These are phyloP conservation scores for Tritrichomonas foetus DNA, from an alignment of 208 protist genomes.

Conservation along the genomic window DNA sequence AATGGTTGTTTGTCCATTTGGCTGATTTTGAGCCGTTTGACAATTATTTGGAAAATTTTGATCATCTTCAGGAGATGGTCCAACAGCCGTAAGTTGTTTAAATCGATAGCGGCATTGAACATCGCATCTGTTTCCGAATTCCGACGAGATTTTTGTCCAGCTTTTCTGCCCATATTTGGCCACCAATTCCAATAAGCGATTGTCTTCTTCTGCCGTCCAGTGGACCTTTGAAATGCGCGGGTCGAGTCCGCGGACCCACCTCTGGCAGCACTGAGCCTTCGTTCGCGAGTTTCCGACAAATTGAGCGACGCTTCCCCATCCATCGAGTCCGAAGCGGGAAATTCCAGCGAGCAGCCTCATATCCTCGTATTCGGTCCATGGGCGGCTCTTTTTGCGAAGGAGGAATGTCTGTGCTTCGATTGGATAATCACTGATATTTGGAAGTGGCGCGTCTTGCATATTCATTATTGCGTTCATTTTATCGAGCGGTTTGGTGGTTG, in stretches of 20 bases:
- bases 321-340: not conserved
- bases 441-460: not conserved
- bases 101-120: conserved; percentile 19
- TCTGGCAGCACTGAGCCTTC: not conserved
- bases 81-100: not conserved
- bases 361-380: not conserved
- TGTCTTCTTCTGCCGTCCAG: not conserved
- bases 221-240: conserved; percentile 23
- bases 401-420: no score
- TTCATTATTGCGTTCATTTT: not conserved
- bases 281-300: not conserved
- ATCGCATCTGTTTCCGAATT: conserved; percentile 15
- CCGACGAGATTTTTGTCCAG: conserved; percentile 2
- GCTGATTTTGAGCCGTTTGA: no score
- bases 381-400: not conserved
- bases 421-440: no score
- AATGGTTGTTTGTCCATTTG: no score
- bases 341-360: not conserved
- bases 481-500: not conserved
- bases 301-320: not conserved
- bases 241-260: conserved; percentile 7
- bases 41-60: no score
- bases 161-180: not conserved
- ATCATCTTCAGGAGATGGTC: no score
- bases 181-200: not conserved